Percentiles rank a stretch among this genome's conserved stretches.
phyloP scores from a whole-genome alignment of 495 filamentous ascomycete genomes.

The Hypoxylon trugodes region DNA sequence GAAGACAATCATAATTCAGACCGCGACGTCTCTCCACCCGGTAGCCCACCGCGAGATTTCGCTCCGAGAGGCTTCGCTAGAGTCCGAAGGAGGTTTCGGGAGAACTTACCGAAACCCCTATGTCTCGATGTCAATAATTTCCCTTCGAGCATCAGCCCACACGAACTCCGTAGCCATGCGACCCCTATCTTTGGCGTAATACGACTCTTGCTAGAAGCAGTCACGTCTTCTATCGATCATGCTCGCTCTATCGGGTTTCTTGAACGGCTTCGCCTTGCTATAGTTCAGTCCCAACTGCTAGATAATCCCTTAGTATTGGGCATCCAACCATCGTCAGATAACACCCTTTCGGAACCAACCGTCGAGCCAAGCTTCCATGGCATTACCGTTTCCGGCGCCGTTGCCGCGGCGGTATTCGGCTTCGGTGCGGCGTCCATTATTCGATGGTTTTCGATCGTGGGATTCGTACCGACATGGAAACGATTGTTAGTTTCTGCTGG shows the following conservation, averaged over 20 bases:
- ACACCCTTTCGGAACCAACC: slow-evolving; percentile 28
- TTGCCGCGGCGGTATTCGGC: slow-evolving; percentile 61
- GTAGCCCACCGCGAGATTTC: slow-evolving; percentile 65
- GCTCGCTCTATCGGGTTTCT: slow-evolving; percentile 88
- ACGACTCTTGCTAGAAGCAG: slow-evolving; percentile 55
- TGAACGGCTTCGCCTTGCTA: slow-evolving; percentile 94
- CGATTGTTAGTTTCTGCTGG: slow-evolving; percentile 67
- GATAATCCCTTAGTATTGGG: slow-evolving; percentile 44
- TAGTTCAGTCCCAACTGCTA: slow-evolving; percentile 92
- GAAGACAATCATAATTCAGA: slow-evolving; percentile 55
- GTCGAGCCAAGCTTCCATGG: slow-evolving; percentile 39
- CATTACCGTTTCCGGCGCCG: slow-evolving; percentile 51
- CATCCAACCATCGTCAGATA: slow-evolving; percentile 36
- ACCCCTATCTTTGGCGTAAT: slow-evolving; percentile 37
- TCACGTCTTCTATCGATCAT: slow-evolving; percentile 80
- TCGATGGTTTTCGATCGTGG: slow-evolving; percentile 68
- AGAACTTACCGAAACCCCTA: slow-evolving; percentile 69
- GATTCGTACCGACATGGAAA: slow-evolving; percentile 58
- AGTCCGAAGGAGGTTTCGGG: slow-evolving; percentile 71
- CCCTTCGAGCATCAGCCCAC: slow-evolving; percentile 27
- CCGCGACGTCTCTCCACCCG: slow-evolving; percentile 53
- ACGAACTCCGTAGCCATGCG: slow-evolving; percentile 36
- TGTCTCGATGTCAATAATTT: slow-evolving; percentile 60
- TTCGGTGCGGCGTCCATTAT: slow-evolving; percentile 78
- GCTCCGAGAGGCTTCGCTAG: slow-evolving; percentile 77